Base-by-base conservation (phyloP, 2,329 filamentous ascomycete genomes). In the Alternaria angustiovoidea region DNA sequence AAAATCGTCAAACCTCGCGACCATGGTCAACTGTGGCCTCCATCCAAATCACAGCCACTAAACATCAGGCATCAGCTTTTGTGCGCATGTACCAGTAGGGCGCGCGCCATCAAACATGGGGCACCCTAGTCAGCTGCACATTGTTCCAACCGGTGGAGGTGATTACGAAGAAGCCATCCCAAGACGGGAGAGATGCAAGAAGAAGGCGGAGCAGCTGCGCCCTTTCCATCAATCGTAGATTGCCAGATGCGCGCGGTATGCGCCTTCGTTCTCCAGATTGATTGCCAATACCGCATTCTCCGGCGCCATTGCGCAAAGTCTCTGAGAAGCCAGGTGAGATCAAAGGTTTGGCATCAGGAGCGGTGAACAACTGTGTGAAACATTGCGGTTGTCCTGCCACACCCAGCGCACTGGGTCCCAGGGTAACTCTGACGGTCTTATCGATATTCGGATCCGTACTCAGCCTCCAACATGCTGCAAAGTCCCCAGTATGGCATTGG, bases 181-280 rank as follows among this genome's bases (percentile, higher is more conserved):
- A 59, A 63, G 42, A 55, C 63, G 68, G 72, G 63, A 64, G 64
- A 61, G 51, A 64, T 49, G 62, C 59, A 47, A 52, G 64, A 63
- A 64, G 62, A 71, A 70, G 71, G 73, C 72, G 71, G 70, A 67
- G 66, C 65, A 57, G 59, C 55, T 61, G 48, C 53, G 71, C 71
- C 71, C 70, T 73, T 73, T 66, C 64, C 41, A 59, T 60, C 59
- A 57, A 62, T 49, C 41, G 54, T 53, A 54, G 43, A 54, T 57
- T 44, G 55, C 48, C 43, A 42, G 52, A 58, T 43, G 51, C 54
- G 49, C 54, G 57, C 57, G 51, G 32, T 46, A 52, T 36, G 49
- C 57, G 51, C 44, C 39, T 48, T 36, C 18, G 28, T 20, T 16
- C 28, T 46, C 26, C 44, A 42, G 28, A 41, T 54, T 51, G 18